Evolutionary conservation across 179 eudicot species (phyloP), one percentile per base, ranked within the genome.

Genomic region (Silene noctiflora): DNA sequence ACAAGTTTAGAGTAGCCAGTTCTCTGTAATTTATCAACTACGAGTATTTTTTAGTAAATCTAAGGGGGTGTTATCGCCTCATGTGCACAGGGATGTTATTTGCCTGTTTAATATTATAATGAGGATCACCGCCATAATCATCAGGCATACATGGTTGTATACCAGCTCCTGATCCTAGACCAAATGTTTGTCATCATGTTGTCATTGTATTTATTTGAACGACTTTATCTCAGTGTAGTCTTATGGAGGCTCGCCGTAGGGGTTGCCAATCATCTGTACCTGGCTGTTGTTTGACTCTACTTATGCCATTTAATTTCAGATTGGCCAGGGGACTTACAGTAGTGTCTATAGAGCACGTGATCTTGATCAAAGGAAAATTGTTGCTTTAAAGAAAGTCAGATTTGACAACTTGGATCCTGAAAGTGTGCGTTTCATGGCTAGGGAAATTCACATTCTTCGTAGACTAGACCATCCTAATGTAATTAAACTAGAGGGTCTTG

Each of bases 261-360:
- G 1, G 11, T 39, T 4, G 46, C 11, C 46, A 8, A 11, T 51
- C 58, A 5, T 55, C 17, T 73, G 61, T 14, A 33, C 19, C 53
- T 78, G 60, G 2, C 74, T 60, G 56, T 78, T 58, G 67, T 58
- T 42, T 51, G 21, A 67, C 61, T 20, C 21, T 82, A 58, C 55
- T 67, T 76, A 66, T 24, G 55, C 77, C 29, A 4, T 48, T 76
- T 82, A 68, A 75, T 65, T 64, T 64, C 88, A 92, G 97, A 90
- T 92, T 85, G 97, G 97, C 65, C 97, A 92, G 82, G 97, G 97
- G 62, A 92, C 95, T 22, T 92, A 92, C 74, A 92, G 97, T 74
- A 92, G 86, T 84, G 97, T 92, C 19, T 92, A 87, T 66, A 88
- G 95, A 70, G 97, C 95, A 79, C 97, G 93, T 14, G 97, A 92